Evolutionary conservation across 2,329 filamentous ascomycete genomes (phyloP).

Genomic region (Calonectria naviculata): DNA sequence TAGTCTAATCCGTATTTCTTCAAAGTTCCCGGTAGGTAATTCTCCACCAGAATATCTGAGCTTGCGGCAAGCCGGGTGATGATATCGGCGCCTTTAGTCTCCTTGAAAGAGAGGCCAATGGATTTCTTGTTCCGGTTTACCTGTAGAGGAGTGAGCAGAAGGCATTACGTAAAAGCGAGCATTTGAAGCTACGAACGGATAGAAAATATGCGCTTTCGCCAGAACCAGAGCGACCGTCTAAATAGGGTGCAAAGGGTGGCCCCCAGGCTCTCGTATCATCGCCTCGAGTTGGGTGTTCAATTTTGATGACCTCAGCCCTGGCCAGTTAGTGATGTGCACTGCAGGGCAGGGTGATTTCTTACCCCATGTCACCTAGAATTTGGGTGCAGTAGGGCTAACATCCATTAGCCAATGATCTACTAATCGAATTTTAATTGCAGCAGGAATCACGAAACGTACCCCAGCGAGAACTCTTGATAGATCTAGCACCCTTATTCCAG

Average conservation of each 20-base stretch:
- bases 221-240: not conserved
- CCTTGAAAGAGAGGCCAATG: not conserved
- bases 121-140: not conserved
- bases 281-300: slow-evolving; percentile 90
- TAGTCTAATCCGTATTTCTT: not conserved
- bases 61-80: not conserved
- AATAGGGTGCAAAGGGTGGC: slow-evolving; percentile 80
- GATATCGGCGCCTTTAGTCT: not conserved
- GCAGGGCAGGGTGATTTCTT: not conserved
- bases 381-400: not conserved
- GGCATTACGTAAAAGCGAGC: accelerated
- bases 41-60: not conserved
- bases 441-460: not conserved
- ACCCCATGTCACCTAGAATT: not conserved
- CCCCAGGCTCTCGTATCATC: slow-evolving; percentile 98
- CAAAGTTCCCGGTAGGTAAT: not conserved
- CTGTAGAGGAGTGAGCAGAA: not conserved
- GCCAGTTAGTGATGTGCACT: not conserved
- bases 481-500: not conserved
- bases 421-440: not conserved
- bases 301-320: slow-evolving; percentile 95
- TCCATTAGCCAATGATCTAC: not conserved
- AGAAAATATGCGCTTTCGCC: not conserved
- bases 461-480: not conserved
- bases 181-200: not conserved